These are phyloP conservation scores for Abrus precatorius DNA, from an alignment of 306 rosid genomes.

Conservation along the genomic window DNA sequence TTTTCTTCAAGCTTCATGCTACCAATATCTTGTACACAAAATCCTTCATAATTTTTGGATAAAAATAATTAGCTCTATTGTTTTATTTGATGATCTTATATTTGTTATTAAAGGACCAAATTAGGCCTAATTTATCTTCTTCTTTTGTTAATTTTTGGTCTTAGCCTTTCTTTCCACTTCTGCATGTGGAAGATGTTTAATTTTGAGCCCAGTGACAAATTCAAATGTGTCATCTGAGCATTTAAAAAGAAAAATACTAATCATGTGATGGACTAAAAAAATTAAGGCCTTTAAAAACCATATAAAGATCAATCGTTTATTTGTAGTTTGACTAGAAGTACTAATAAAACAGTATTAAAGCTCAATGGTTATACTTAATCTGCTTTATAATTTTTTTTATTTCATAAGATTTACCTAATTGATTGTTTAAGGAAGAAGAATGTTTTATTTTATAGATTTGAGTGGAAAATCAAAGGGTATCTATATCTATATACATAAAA, in stretches of 20 bases:
- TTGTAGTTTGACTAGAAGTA: conserved; percentile 21
- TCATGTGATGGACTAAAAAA: not conserved
- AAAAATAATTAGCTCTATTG: not conserved
- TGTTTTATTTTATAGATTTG: conserved; percentile 42
- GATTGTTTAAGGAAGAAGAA: conserved; percentile 41
- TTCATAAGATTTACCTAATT: not conserved
- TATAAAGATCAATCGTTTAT: not conserved
- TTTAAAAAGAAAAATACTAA: too few species aligned
- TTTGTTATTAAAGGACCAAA: not conserved
- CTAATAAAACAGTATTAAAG: not conserved
- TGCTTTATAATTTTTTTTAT: not conserved
- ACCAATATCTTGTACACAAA: not conserved
- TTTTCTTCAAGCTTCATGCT: not conserved
- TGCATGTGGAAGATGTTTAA: conserved; percentile 7
- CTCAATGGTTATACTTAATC: conserved; percentile 9
- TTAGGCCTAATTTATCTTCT: too few species aligned
- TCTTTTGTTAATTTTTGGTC: too few species aligned
- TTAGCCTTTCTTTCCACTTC: too few species aligned
- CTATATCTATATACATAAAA: not conserved
- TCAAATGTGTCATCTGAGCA: too few species aligned
- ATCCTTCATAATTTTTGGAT: not conserved
- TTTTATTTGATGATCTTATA: not conserved
- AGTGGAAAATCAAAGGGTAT: conserved; percentile 22
- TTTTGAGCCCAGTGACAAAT: not conserved
- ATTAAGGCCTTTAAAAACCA: not conserved